A percentile compares a stretch with the other conserved stretches of the same genome.
Evolutionary conservation across 2,329 filamentous ascomycete species (phyloP).

Genomic region (Fusarium sp.): DNA sequence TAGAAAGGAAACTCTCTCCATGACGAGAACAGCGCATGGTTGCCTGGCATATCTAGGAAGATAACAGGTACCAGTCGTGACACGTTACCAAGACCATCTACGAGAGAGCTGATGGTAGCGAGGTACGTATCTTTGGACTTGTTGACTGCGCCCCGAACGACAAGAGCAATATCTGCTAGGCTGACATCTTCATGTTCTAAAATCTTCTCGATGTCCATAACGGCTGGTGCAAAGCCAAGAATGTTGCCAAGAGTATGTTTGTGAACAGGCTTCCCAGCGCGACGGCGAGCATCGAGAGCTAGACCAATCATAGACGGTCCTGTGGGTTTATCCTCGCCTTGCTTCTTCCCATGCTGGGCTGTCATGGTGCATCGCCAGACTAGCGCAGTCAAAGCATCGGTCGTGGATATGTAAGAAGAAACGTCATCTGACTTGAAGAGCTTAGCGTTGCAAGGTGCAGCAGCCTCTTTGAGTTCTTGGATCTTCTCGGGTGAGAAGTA

Average conservation of each 20-base stretch:
- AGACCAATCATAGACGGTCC: constrained; percentile 4
- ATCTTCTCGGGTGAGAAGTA: constrained; percentile 12
- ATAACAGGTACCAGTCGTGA: background rate
- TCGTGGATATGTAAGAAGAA: constrained; percentile 2
- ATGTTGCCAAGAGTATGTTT: constrained; percentile 10
- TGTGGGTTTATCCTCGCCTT: background rate
- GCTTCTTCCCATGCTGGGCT: background rate
- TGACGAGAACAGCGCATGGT: background rate
- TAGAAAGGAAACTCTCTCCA: constrained; percentile 19
- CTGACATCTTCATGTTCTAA: background rate
- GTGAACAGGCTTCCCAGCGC: background rate
- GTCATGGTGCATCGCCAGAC: constrained; percentile 13
- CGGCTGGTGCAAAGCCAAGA: constrained; percentile 4
- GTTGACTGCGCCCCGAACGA: background rate
- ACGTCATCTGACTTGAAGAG: background rate
- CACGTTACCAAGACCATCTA: background rate
- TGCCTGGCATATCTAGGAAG: constrained; percentile 11
- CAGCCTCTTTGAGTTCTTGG: background rate
- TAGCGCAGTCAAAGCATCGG: constrained; percentile 9
- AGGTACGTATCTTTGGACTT: constrained; percentile 3
- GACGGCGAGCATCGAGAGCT: constrained; percentile 9
- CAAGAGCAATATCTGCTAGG: constrained; percentile 2
- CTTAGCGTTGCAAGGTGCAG: background rate
- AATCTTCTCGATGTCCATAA: constrained; percentile 4
- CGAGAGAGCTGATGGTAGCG: background rate